These are phyloP conservation scores for Gossypium thurberi DNA, from an alignment of 345 rosid genomes.

Conservation along the genomic window DNA sequence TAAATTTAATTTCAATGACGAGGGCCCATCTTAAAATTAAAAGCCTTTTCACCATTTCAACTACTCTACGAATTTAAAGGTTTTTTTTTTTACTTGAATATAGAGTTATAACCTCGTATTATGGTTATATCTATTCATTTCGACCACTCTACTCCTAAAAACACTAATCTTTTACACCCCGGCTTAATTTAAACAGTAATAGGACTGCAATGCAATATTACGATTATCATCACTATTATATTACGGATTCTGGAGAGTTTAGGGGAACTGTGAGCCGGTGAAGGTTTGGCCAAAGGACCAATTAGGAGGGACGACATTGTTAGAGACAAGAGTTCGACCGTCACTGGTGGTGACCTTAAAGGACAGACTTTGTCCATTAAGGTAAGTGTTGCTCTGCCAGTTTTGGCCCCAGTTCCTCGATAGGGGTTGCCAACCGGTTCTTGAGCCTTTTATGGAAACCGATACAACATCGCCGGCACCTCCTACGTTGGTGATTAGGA, in stretches of 20 bases:
- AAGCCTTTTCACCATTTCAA: not conserved
- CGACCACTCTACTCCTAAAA: not conserved
- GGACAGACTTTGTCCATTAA: not conserved
- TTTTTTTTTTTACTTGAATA: no score
- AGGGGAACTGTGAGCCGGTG: constrained; percentile 21
- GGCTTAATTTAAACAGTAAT: not conserved
- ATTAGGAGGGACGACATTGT: constrained; percentile 22
- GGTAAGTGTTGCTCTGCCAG: constrained; percentile 2
- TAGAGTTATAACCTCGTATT: not conserved
- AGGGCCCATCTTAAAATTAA: not conserved
- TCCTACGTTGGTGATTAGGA: not conserved
- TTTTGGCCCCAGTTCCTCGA: not conserved
- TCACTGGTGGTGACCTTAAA: constrained; percentile 6
- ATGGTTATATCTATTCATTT: not conserved
- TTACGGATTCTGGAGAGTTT: not conserved
- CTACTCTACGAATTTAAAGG: not conserved
- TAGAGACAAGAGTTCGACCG: constrained; percentile 23
- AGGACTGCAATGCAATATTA: not conserved
- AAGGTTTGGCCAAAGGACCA: constrained; percentile 1
- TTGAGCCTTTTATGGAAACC: not conserved
- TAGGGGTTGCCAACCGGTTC: not conserved
- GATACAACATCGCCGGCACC: not conserved
- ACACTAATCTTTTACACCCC: not conserved
- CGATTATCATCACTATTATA: not conserved
- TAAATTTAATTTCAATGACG: not conserved